These are phyloP conservation scores for Xylaria digitata DNA, from an alignment of 2,329 filamentous ascomycete genomes.

Conservation along the genomic window DNA sequence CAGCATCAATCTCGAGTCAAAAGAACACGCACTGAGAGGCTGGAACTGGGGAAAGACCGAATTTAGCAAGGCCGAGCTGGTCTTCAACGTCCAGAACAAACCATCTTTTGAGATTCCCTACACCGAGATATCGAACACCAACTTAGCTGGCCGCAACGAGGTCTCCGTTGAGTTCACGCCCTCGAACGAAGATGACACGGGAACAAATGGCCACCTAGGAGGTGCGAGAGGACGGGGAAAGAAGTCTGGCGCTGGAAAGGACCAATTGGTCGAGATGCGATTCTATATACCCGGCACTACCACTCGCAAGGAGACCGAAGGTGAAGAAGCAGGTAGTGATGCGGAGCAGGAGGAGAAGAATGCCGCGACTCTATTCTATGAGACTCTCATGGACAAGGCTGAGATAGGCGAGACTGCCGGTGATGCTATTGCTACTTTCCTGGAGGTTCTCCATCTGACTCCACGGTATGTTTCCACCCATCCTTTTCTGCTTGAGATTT, in stretches of 20 bases:
- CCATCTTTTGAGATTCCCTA: constrained; percentile 98
- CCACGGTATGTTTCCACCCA: constrained; percentile 70
- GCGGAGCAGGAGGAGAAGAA: constrained; percentile 86
- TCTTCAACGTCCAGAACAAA: constrained; percentile 96
- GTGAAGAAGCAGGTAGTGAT: constrained; percentile 77
- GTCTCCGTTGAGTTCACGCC: constrained; percentile 94
- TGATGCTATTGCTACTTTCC: constrained; percentile 96
- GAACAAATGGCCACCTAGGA: constrained; percentile 77
- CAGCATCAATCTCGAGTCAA: constrained; percentile 88
- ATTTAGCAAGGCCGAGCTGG: constrained; percentile 92
- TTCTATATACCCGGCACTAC: constrained; percentile 97
- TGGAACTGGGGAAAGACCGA: constrained; percentile 99
- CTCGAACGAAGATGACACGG: constrained; percentile 75
- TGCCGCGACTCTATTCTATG: constrained; percentile 96
- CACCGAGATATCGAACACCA: constrained; percentile 97
- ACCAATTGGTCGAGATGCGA: constrained; percentile 97
- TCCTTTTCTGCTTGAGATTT: neutral
- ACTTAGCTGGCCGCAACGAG: constrained; percentile 96
- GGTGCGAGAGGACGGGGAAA: constrained; percentile 82
- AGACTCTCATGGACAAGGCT: constrained; percentile 96
- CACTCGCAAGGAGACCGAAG: constrained; percentile 78
- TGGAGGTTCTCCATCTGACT: constrained; percentile 96
- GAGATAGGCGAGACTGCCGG: constrained; percentile 99
- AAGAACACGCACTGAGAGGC: constrained; percentile 92
- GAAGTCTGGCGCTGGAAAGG: constrained; percentile 87